phyloP scores from a whole-genome alignment of 805 yeast genomes.

The Jamesozyma rosinii region DNA sequence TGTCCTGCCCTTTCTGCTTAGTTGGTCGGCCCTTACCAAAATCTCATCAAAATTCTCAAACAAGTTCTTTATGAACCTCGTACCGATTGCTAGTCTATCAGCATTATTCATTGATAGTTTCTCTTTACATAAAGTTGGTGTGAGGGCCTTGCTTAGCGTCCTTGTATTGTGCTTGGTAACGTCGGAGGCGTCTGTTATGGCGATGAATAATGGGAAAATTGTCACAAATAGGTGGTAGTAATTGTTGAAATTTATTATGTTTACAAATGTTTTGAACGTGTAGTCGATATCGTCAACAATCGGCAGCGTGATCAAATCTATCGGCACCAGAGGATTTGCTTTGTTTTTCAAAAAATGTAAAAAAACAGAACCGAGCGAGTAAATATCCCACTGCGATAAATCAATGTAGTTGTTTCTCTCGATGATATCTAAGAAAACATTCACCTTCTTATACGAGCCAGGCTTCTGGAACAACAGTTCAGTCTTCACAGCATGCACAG shows the following conservation, averaged over 20 bases:
- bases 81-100: slow-evolving; percentile 42
- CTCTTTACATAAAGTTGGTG: slow-evolving; percentile 51
- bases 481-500: slow-evolving; percentile 34
- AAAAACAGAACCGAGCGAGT: slow-evolving; percentile 35
- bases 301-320: slow-evolving; percentile 43
- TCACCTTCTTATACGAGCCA: slow-evolving; percentile 40
- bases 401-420: slow-evolving; percentile 48
- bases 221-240: slow-evolving; percentile 31
- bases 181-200: slow-evolving; percentile 31
- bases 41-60: slow-evolving; percentile 42
- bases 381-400: slow-evolving; percentile 57
- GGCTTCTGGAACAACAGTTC: slow-evolving; percentile 49
- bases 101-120: slow-evolving; percentile 34
- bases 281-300: slow-evolving; percentile 41
- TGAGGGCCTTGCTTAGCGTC: slow-evolving; percentile 37
- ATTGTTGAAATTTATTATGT: slow-evolving; percentile 28
- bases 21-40: slow-evolving; percentile 9
- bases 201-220: slow-evolving; percentile 40
- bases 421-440: slow-evolving; percentile 41
- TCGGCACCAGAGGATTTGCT: slow-evolving; percentile 46
- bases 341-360: slow-evolving; percentile 42
- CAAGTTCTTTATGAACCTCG: slow-evolving; percentile 44
- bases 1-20: slow-evolving; percentile 5
- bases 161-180: slow-evolving; percentile 36
- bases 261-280: slow-evolving; percentile 32